Base-by-base conservation (phyloP, 371 early-diverging fungal genomes). In the Dichotomocladium elegans region DNA sequence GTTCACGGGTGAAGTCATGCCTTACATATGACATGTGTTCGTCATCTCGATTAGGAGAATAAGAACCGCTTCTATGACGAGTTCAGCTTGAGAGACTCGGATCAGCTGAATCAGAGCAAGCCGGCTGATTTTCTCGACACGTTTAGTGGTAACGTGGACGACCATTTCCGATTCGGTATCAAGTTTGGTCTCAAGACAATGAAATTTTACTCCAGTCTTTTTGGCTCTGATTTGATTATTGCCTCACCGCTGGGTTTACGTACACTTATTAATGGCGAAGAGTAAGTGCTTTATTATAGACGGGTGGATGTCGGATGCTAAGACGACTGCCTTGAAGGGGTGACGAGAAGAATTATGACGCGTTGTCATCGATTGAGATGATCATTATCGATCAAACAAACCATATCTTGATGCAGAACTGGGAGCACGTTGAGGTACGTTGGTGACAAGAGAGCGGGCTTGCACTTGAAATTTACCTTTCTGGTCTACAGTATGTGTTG, bases 71-170 rank as follows among this genome's bases (percentile, higher is more conserved):
- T 94, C 66, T 66, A 72, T 42, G 83, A 87, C 22, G 90, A 94
- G 66, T 93, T 89, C 66, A 76, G 66, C 8, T 64, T 76, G 29
- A 57, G 70, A 19, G 70, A 67, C 43, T 81, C 85, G 29, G 85
- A 81, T 47, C 70, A 62, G 10, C 64, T 77, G 21, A 83, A 86
- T 58, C 60, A 80, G 9, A 75, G 70, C 47, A 92, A 92, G 55
- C 92, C 94, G 6, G 89, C 78, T 0, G 98, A 97, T 63, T 91
- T 77, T 60, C 67, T 83, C 51, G 74, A 74, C 28, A 92, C 87
- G 8, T 99, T 99, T 69, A 82, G 72, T 7, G 98, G 97, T 53
- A 96, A 97, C 68, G 88, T 91, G 54, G 98, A 96, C 58, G 99
- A 99, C 69, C 88, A 86, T 53, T 99, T 99, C 73, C 82, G 93